Evolutionary conservation across 805 yeast genomes (phyloP).

Genomic region (Wickerhamomyces mucosus): DNA sequence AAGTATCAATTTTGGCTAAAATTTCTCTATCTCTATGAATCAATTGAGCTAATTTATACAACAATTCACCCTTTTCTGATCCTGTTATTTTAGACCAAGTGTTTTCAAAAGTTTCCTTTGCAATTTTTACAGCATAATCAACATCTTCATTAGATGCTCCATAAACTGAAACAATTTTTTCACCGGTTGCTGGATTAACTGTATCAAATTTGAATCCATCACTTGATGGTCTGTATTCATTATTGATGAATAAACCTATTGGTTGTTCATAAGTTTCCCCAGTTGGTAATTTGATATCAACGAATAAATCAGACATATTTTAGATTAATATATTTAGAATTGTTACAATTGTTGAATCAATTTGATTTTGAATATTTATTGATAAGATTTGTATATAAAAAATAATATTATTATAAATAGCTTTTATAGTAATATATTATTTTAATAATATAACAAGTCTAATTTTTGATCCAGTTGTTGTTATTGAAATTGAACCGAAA

Average conservation of each 20-base stretch:
- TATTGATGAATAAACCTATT: slow-evolving; percentile 82
- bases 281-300: slow-evolving; percentile 47
- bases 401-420: too few relatives aligned
- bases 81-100: slow-evolving; percentile 66
- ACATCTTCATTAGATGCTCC: slow-evolving; percentile 13
- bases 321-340: too few relatives aligned
- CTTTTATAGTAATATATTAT: too few relatives aligned
- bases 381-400: too few relatives aligned
- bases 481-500: too few relatives aligned
- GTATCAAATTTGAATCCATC: slow-evolving; percentile 42
- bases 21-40: slow-evolving; percentile 55
- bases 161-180: slow-evolving; percentile 35
- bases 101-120: slow-evolving; percentile 46
- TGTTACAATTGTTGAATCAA: too few relatives aligned
- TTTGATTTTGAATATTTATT: too few relatives aligned
- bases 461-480: too few relatives aligned
- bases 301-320: background rate
- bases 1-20: slow-evolving; percentile 59
- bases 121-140: slow-evolving; percentile 27
- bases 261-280: slow-evolving; percentile 67
- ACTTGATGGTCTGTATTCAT: slow-evolving; percentile 66
- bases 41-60: slow-evolving; percentile 58
- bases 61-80: slow-evolving; percentile 38
- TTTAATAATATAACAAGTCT: too few relatives aligned
- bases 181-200: slow-evolving; percentile 52